Conservation (phyloP, 225 moss, liverwort and hornwort genomes). For the Rhytidiadelphus loreus region DNA sequence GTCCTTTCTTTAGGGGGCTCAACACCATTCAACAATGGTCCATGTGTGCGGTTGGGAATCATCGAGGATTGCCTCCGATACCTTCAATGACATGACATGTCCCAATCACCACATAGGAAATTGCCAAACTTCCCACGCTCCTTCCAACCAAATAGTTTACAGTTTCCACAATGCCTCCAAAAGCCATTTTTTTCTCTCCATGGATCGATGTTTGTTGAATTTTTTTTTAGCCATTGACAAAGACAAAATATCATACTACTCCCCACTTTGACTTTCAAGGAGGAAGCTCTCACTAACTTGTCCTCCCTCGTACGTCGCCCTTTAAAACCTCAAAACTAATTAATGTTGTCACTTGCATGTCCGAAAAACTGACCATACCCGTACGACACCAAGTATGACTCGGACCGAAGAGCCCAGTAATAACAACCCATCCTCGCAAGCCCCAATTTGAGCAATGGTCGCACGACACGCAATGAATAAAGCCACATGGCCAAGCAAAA, state of each 20-base stretch:
- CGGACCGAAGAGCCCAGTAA: no score
- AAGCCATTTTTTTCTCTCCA: background rate
- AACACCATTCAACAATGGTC: no score
- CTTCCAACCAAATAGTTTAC: background rate
- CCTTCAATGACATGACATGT: rapidly evolving
- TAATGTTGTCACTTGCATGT: background rate
- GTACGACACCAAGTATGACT: background rate
- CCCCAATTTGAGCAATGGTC: background rate
- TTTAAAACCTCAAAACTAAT: background rate
- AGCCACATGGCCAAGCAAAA: background rate
- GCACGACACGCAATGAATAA: rapidly evolving
- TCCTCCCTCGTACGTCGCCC: no score
- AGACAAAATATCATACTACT: background rate
- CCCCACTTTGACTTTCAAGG: background rate
- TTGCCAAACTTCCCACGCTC: background rate
- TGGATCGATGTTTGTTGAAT: background rate
- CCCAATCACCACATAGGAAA: background rate
- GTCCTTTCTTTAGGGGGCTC: background rate
- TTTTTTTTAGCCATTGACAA: background rate
- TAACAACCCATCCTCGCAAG: background rate
- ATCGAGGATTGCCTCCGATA: rapidly evolving
- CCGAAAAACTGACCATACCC: background rate
- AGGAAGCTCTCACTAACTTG: no score
- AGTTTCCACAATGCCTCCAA: rapidly evolving
- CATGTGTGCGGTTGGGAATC: rapidly evolving